These are phyloP conservation scores for Aegilops sharonensis DNA, from an alignment of 176 grass and related monocot species.

Conservation along the genomic window DNA sequence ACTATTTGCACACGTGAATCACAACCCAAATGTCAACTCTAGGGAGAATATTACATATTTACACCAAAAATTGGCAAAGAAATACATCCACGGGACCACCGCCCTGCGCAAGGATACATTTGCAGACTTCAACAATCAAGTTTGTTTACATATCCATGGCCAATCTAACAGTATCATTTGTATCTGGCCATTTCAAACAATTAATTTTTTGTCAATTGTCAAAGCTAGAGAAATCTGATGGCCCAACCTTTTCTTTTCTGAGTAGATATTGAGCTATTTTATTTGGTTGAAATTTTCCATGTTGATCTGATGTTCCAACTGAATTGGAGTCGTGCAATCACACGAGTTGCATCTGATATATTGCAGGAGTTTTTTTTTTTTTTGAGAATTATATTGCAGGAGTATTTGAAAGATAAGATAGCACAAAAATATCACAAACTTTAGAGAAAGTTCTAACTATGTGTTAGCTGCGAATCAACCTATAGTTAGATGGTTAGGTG, in stretches of 20 bases:
- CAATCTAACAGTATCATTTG: background rate
- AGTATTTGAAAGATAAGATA: background rate
- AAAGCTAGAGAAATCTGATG: background rate
- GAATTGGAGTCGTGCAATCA: background rate
- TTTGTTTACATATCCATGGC: background rate
- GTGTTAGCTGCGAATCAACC: background rate
- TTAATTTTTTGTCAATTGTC: background rate
- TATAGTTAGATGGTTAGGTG: too few relatives aligned
- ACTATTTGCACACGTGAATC: background rate
- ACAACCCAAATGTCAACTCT: conserved; percentile 8
- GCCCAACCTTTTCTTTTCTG: background rate
- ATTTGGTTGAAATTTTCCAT: background rate
- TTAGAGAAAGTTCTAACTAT: background rate
- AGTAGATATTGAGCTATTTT: background rate
- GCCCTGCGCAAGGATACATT: background rate
- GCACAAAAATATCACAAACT: background rate
- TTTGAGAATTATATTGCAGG: background rate
- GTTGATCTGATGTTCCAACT: background rate
- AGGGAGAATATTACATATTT: background rate
- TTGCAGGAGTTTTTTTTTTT: background rate
- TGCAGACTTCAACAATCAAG: background rate
- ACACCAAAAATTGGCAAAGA: background rate
- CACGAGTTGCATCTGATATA: background rate
- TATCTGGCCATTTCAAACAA: background rate
- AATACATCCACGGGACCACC: background rate